Percentiles rank a stretch among this genome's conserved stretches.
Conservation (phyloP, 192 early-diverging fungal genomes). For the Phlyctochytrium arcticum region DNA sequence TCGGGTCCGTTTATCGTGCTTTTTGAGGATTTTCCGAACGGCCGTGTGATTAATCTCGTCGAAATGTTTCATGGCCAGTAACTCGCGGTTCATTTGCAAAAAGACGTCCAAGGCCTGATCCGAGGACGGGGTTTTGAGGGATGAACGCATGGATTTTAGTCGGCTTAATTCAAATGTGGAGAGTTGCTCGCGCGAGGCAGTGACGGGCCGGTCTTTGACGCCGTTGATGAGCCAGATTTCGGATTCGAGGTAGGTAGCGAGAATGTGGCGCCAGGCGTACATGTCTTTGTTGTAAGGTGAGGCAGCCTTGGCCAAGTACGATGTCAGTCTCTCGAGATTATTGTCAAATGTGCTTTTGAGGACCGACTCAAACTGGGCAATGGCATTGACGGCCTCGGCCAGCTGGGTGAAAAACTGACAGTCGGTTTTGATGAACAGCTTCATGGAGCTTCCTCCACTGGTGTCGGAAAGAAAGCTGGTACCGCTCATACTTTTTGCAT, state of each 20-base stretch:
- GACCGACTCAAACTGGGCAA: constrained; percentile 47
- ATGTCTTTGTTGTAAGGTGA: constrained; percentile 75
- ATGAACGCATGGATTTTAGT: neutral
- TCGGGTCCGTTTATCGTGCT: constrained; percentile 82
- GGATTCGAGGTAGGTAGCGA: constrained; percentile 64
- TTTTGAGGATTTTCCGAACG: constrained; percentile 81
- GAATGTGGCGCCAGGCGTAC: constrained; percentile 68
- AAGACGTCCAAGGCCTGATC: constrained; percentile 45
- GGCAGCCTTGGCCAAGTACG: constrained; percentile 50
- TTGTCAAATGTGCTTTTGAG: constrained; percentile 50
- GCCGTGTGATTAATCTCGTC: constrained; percentile 73
- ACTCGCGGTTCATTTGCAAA: constrained; percentile 63
- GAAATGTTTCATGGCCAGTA: constrained; percentile 66
- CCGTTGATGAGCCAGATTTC: constrained; percentile 64
- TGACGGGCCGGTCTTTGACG: constrained; percentile 53
- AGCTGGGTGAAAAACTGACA: constrained; percentile 19
- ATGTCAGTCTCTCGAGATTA: constrained; percentile 50
- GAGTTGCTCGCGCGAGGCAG: constrained; percentile 57
- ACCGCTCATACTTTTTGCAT: too few relatives aligned
- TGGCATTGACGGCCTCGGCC: constrained; percentile 10
- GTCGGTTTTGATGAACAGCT: constrained; percentile 18
- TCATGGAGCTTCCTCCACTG: constrained; percentile 3
- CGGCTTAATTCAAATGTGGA: constrained; percentile 47
- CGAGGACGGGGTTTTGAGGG: constrained; percentile 18
- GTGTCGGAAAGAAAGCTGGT: too few relatives aligned